These are phyloP conservation scores for Torrubiella hemipterigena DNA, from an alignment of 2,329 filamentous ascomycete genomes.

Conservation along the genomic window DNA sequence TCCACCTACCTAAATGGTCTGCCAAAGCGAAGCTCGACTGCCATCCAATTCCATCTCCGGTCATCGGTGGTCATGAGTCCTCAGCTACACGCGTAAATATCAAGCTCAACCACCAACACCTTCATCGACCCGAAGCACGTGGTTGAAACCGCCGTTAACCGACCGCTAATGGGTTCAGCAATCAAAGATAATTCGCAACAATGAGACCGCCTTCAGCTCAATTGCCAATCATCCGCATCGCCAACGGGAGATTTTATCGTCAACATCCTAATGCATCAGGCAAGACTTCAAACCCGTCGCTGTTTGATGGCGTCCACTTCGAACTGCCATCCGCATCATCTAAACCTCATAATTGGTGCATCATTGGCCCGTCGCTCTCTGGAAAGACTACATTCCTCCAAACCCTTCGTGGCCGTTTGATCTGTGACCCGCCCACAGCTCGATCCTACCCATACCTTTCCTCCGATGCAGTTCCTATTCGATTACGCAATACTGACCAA, in stretches of 20 bases:
- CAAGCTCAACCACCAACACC: no score
- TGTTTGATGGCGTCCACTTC: constrained; percentile 64
- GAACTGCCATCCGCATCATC: constrained; percentile 47
- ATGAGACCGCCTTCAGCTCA: constrained; percentile 25
- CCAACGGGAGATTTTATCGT: constrained; percentile 74
- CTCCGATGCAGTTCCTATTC: constrained; percentile 42
- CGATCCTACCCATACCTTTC: constrained; percentile 71
- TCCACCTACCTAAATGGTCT: no score
- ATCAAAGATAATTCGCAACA: constrained; percentile 16
- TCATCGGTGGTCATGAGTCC: no score
- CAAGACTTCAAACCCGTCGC: constrained; percentile 49
- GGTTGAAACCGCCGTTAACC: no score
- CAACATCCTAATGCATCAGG: constrained; percentile 49
- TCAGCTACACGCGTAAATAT: no score
- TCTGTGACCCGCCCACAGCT: constrained; percentile 64
- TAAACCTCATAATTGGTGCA: constrained; percentile 59
- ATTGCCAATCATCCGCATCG: constrained; percentile 56
- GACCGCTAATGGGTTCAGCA: constrained; percentile 1
- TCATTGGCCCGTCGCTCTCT: constrained; percentile 67
- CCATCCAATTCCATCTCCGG: no score
- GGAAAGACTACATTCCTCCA: constrained; percentile 78
- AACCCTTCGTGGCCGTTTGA: constrained; percentile 60
- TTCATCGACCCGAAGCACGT: no score
- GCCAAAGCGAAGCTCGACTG: no score
- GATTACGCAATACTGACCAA: constrained; percentile 45